A percentile compares a stretch with the other conserved stretches of the same genome.
These are phyloP conservation scores for Penicillium silybi DNA, from an alignment of 495 filamentous ascomycete species.

Conservation along the genomic window DNA sequence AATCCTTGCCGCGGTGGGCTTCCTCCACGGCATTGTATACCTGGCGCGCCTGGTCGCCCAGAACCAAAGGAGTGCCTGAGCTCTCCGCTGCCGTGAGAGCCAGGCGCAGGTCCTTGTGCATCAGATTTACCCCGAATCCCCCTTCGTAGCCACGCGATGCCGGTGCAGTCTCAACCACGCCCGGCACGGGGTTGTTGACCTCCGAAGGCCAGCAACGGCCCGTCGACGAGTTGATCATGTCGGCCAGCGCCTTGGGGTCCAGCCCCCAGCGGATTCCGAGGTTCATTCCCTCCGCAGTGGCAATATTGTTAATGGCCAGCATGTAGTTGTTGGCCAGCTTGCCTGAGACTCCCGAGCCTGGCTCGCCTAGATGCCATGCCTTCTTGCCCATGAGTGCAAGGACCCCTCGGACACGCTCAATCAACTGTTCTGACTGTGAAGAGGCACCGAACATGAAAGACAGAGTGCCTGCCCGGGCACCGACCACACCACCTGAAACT, in stretches of 20 bases:
- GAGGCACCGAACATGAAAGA: constrained; percentile 85
- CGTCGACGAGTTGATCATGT: constrained; percentile 79
- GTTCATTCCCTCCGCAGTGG: constrained; percentile 89
- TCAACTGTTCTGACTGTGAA: constrained; percentile 37
- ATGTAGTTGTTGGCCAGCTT: constrained; percentile 96
- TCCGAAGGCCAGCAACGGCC: constrained; percentile 91
- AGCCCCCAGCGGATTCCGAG: constrained; percentile 81
- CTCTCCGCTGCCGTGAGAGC: constrained; percentile 70
- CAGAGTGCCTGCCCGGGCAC: constrained; percentile 67
- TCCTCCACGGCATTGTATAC: constrained; percentile 64
- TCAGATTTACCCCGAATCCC: constrained; percentile 78
- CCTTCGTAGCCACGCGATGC: constrained; percentile 71
- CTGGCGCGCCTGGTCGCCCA: constrained; percentile 59
- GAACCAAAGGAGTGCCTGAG: constrained; percentile 59
- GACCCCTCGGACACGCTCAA: constrained; percentile 58
- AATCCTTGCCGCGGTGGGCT: constrained; percentile 68
- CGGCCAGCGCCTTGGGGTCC: constrained; percentile 71
- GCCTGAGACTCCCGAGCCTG: constrained; percentile 74
- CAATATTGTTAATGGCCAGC: constrained; percentile 87
- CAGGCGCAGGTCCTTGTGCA: constrained; percentile 77
- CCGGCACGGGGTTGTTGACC: constrained; percentile 87
- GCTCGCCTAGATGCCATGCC: constrained; percentile 74
- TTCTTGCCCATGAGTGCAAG: constrained; percentile 78
- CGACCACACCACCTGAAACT: constrained; percentile 84
- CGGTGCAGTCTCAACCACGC: constrained; percentile 70